Conservation (phyloP, 805 yeast species). For the Spathaspora girioi region DNA sequence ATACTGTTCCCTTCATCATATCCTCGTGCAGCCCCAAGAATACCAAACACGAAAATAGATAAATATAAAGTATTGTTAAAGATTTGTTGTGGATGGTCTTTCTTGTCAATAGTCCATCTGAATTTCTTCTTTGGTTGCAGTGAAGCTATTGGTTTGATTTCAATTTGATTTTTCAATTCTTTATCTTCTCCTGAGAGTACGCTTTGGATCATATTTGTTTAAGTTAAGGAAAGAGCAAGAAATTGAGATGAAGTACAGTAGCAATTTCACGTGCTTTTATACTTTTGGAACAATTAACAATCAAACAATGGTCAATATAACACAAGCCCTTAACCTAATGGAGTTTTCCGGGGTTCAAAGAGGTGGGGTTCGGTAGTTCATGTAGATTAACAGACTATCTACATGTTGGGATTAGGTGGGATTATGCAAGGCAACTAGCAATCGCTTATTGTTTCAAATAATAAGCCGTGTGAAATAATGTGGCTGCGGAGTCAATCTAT, state of each 20-base stretch:
- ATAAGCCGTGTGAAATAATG: too few species aligned
- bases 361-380: too few species aligned
- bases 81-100: slow-evolving; percentile 33
- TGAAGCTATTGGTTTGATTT: background rate
- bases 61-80: slow-evolving; percentile 42
- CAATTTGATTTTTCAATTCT: background rate
- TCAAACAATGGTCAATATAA: too few species aligned
- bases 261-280: background rate
- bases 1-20: slow-evolving; percentile 47
- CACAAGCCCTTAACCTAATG: background rate
- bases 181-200: background rate
- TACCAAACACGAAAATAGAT: slow-evolving; percentile 46
- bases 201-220: background rate
- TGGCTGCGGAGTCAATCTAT: too few species aligned
- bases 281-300: background rate
- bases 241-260: background rate
- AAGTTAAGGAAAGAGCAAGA: background rate
- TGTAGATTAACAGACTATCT: too few species aligned
- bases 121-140: slow-evolving; percentile 5
- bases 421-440: too few species aligned
- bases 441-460: too few species aligned
- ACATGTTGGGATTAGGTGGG: too few species aligned
- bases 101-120: slow-evolving; percentile 18
- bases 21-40: slow-evolving; percentile 54
- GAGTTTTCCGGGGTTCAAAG: too few species aligned